Evolutionary conservation across 2,329 filamentous ascomycete genomes (phyloP).

Genomic region (Ophiostoma australiae): DNA sequence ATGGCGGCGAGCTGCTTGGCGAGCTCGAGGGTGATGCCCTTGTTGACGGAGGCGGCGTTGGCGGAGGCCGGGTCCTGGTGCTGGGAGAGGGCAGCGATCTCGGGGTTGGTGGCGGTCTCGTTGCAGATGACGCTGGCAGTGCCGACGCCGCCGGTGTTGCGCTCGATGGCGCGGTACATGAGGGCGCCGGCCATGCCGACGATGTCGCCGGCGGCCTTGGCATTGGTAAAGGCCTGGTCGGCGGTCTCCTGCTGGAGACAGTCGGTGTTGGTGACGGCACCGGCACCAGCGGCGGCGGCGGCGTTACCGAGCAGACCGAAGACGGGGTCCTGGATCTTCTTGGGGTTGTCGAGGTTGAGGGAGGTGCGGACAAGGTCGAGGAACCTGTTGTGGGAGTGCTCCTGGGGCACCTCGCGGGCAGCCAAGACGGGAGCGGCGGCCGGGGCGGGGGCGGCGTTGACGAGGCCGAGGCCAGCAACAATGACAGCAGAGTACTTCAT

Average conservation of each 20-base stretch:
- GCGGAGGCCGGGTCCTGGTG: slow-evolving; percentile 65
- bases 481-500: slow-evolving; percentile 27
- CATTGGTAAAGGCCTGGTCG: slow-evolving; percentile 58
- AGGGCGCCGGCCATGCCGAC: slow-evolving; percentile 50
- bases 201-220: slow-evolving; percentile 51
- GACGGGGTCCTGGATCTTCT: slow-evolving; percentile 43
- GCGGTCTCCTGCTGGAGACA: slow-evolving; percentile 56
- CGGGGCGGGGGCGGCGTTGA: slow-evolving; percentile 22
- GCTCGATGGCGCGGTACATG: slow-evolving; percentile 52
- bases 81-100: slow-evolving; percentile 59
- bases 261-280: slow-evolving; percentile 42
- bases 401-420: slow-evolving; percentile 48
- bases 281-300: slow-evolving; percentile 35
- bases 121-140: slow-evolving; percentile 53
- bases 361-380: slow-evolving; percentile 37
- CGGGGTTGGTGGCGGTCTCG: slow-evolving; percentile 54
- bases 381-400: slow-evolving; percentile 47
- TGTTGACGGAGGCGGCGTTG: slow-evolving; percentile 48
- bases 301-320: slow-evolving; percentile 48
- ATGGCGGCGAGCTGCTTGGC: slow-evolving; percentile 56
- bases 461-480: slow-evolving; percentile 24
- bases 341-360: slow-evolving; percentile 46
- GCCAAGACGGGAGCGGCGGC: slow-evolving; percentile 11
- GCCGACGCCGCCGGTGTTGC: slow-evolving; percentile 56
- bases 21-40: slow-evolving; percentile 54